A percentile compares a stretch with the other conserved stretches of the same genome.
Evolutionary conservation across 2,329 filamentous ascomycete species (phyloP).

Genomic region (Colletotrichum tropicale): DNA sequence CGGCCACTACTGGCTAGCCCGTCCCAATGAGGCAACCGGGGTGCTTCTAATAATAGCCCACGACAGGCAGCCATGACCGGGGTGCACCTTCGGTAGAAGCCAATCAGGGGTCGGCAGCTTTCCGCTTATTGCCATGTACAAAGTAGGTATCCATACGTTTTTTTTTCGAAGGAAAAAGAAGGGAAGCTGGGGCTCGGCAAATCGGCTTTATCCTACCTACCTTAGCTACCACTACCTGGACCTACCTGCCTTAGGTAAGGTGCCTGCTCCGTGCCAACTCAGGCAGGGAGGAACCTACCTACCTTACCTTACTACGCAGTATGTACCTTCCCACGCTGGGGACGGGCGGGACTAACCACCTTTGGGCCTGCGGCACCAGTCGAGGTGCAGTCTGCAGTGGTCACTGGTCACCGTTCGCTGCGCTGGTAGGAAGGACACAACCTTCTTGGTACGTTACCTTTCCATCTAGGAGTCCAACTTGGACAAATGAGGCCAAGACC

Average conservation of each 20-base stretch:
- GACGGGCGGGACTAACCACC: neutral
- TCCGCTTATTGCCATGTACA: slow-evolving; percentile 3
- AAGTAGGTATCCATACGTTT: neutral
- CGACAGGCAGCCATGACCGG: neutral
- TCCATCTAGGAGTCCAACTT: neutral
- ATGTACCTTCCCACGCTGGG: neutral
- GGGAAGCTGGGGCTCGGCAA: slow-evolving; percentile 4
- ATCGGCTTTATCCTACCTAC: neutral
- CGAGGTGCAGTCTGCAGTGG: neutral
- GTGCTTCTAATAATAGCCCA: slow-evolving; percentile 3
- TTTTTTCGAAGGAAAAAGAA: slow-evolving; percentile 1
- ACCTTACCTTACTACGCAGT: neutral
- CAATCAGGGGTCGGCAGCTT: neutral
- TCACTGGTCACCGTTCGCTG: neutral
- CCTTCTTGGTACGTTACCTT: neutral
- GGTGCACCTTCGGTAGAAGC: neutral
- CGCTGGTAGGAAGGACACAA: neutral
- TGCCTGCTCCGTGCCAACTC: neutral
- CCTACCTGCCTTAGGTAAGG: neutral
- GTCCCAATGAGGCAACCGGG: neutral
- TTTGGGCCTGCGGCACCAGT: neutral
- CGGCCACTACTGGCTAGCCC: neutral
- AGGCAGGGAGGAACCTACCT: neutral
- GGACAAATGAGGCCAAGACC: neutral
- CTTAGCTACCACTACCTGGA: neutral